Base-by-base conservation (phyloP, 495 filamentous ascomycete genomes). In the Hypoxylon perforatum region DNA sequence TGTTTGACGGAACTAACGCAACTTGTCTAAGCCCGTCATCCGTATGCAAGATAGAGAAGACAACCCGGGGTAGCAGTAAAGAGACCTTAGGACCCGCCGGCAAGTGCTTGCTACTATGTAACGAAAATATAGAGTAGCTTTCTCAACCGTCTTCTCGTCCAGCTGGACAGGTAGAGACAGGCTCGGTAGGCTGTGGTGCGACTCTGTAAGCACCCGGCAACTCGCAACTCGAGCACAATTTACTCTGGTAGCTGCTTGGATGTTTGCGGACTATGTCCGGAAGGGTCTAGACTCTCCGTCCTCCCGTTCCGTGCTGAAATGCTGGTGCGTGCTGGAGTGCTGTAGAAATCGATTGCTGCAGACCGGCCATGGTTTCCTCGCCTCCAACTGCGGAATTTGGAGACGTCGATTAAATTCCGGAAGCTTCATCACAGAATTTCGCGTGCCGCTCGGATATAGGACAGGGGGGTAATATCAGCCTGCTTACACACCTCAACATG, bases 331-430 rank as follows among this genome's bases (percentile, higher is more conserved):
- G n/a, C n/a, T n/a, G n/a, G n/a, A n/a, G n/a, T n/a, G n/a, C 53
- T 68, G 33, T 54, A 62, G 25, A 48, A 59, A 49, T 58, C 19
- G 22, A 41, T 59, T 45, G n/a, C n/a, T 36, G 48, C 23, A 25
- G 41, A 38, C 33, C 35, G 19, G 30, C 36, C 47, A 18, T 3
- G 3, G 25, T 28, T 3, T 28, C 25, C 38, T 54, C 14, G 33
- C 23, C 59, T 63, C 49, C 65, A 69, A 55, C 65, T 69, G 65
- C 65, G 55, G 55, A 69, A 69, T 63, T 69, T 69, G 65, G 65
- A 69, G 65, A 62, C 47, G 42, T 35, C 35, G 55, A 56, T n/a
- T 54, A 63, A 69, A 17, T 36, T 50, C 49, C 65, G 59, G 65
- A 56, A 63, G 15, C 53, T 58, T n/a, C 51, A 52, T 51, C 15